These are phyloP conservation scores for Ascoidea rubescens DNA, from an alignment of 805 yeast genomes.

Conservation along the genomic window DNA sequence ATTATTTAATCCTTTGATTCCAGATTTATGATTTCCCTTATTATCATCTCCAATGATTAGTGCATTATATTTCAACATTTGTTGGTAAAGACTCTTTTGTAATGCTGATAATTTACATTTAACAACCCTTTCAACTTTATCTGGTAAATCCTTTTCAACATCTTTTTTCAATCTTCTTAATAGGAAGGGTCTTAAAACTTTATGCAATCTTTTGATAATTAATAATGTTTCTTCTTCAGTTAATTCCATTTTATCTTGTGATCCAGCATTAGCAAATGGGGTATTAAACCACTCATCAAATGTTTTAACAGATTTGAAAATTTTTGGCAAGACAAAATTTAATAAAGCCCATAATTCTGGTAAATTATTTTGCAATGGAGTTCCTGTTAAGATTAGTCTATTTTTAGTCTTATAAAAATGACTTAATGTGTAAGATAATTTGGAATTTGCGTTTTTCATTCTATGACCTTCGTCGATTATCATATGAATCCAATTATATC, in stretches of 20 bases:
- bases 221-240: slow-evolving; percentile 79
- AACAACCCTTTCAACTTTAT: slow-evolving; percentile 69
- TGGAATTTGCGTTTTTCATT: slow-evolving; percentile 70
- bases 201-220: slow-evolving; percentile 74
- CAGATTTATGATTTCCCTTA: slow-evolving; percentile 32
- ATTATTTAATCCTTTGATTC: slow-evolving; percentile 64
- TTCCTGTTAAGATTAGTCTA: slow-evolving; percentile 74
- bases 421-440: slow-evolving; percentile 56
- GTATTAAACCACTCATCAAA: slow-evolving; percentile 88
- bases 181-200: slow-evolving; percentile 74
- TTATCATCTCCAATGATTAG: slow-evolving; percentile 50
- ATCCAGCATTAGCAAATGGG: slow-evolving; percentile 76
- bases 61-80: slow-evolving; percentile 60
- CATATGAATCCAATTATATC: slow-evolving; percentile 73
- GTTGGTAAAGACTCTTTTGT: slow-evolving; percentile 58
- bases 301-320: slow-evolving; percentile 74
- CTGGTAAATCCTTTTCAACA: slow-evolving; percentile 77
- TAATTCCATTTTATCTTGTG: slow-evolving; percentile 66
- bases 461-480: slow-evolving; percentile 87
- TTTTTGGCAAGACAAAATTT: slow-evolving; percentile 71
- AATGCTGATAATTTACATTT: slow-evolving; percentile 67
- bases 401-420: slow-evolving; percentile 62
- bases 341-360: slow-evolving; percentile 81
- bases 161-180: slow-evolving; percentile 76
- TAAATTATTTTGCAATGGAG: slow-evolving; percentile 73